These are phyloP conservation scores for Carex arenaria DNA, from an alignment of 202 grass and related monocot genomes.

Conservation along the genomic window DNA sequence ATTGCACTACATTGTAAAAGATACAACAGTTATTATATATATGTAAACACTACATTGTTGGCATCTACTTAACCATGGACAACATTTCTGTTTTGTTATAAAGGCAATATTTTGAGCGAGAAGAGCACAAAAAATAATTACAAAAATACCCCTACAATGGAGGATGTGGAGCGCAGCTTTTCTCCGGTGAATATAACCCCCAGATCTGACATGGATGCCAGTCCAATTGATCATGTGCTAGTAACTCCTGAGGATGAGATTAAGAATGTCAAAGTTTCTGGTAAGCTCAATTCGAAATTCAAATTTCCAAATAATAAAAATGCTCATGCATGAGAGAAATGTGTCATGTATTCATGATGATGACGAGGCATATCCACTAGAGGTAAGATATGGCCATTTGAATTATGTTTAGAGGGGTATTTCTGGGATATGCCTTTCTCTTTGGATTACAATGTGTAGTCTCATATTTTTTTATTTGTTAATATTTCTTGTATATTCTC, in stretches of 20 bases:
- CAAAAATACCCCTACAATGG: background rate
- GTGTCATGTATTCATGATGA: background rate
- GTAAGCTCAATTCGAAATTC: background rate
- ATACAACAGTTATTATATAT: background rate
- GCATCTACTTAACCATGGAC: background rate
- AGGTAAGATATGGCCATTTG: background rate
- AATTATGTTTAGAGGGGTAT: background rate
- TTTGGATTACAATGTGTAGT: background rate
- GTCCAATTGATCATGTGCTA: background rate
- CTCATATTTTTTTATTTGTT: background rate
- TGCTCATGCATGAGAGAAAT: background rate
- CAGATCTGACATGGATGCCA: background rate
- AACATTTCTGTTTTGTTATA: constrained; percentile 1
- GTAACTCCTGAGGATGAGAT: background rate
- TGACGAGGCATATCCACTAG: background rate
- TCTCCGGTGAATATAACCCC: background rate
- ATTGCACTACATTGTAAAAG: background rate
- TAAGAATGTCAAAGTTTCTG: background rate
- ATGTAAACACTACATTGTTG: background rate
- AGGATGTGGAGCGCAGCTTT: background rate
- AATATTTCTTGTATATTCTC: background rate
- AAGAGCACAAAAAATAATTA: constrained; percentile 4
- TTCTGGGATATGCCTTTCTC: background rate
- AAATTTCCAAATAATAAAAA: background rate
- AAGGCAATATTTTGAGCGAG: constrained; percentile 1